Evolutionary conservation across 140 eudicot genomes (phyloP).

Genomic region (Cichorium intybus): DNA sequence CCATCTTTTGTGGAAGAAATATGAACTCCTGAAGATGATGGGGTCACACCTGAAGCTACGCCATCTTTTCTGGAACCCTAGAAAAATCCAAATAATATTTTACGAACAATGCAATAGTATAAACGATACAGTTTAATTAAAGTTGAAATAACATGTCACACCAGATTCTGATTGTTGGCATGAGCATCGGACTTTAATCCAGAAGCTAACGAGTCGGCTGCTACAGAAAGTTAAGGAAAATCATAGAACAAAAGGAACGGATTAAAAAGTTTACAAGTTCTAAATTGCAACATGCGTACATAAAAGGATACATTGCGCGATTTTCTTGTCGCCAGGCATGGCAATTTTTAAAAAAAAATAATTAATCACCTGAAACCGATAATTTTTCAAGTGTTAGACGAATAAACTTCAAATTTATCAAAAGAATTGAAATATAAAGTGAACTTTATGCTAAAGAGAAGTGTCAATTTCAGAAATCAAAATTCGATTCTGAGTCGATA

Average conservation of each 20-base stretch:
- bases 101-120: background rate
- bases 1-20: constrained; percentile 35
- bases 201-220: constrained; percentile 55
- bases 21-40: constrained; percentile 29
- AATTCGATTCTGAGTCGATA: constrained; percentile 28
- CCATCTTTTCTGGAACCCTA: constrained; percentile 53
- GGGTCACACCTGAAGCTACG: constrained; percentile 26
- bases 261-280: background rate
- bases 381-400: background rate
- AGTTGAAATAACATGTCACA: constrained; percentile 10
- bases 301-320: constrained; percentile 54
- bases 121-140: background rate
- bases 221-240: constrained; percentile 25
- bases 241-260: background rate
- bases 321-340: constrained; percentile 72
- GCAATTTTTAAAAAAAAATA: constrained; percentile 12
- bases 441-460: constrained; percentile 9
- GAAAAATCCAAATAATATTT: background rate
- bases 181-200: constrained; percentile 35
- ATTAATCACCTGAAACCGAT: constrained; percentile 30
- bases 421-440: background rate
- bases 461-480: constrained; percentile 5
- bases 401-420: background rate
- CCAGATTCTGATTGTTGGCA: constrained; percentile 41
- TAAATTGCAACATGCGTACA: background rate